Base-by-base conservation (phyloP, 2,329 filamentous ascomycete species). In the Paraphoma chrysanthemicola region DNA sequence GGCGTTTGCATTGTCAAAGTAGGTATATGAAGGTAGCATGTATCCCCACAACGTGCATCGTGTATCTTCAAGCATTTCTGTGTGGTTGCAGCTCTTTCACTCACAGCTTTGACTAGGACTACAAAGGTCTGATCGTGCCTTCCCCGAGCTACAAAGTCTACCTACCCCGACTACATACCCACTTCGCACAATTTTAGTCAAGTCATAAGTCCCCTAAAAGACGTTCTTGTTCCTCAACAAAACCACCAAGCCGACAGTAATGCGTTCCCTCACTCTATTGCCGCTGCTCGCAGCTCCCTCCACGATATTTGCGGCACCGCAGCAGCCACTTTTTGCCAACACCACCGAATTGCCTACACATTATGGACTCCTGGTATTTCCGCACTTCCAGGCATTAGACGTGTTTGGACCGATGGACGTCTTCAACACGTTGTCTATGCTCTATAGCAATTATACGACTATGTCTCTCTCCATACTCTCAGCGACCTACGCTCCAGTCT, bases 321-420 rank as follows among this genome's bases (percentile, higher is more conserved):
- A 31, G 14, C 57, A 54, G 18, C 69, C 69, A 10, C 31, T 49
- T 0, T 57, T 72, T 39, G 54, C 53, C 38, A 72, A 69, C 60
- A 70, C 62, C 28, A 63, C 67, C 2, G 54, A 48, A 1, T 31
- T 70, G 1, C 67, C 70, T 8, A 60, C 63, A 3, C 66, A 68
- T 44, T 72, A 63, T 39, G 69, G 63, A 31, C 58, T 71, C 18
- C 51, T 72, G 4, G 14, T 66, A 4, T 64, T 70, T 12, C 66
- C 64, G 1, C 56, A 62, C 41, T 72, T 62, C 54, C 68, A 71
- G 52, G 67, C 68, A 31, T 73, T 72, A 29, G 71, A 78, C 59
- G 65, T 76, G 45, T 76, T 72, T 33, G 82, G 81, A 0, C 82
- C 81, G 1, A 66, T 84, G 7, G 80, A 83, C 55, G 74, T 79